Evolutionary conservation across 345 rosid species (phyloP), one percentile per base, ranked within the genome.

Genomic region (Aurinia saxatilis): DNA sequence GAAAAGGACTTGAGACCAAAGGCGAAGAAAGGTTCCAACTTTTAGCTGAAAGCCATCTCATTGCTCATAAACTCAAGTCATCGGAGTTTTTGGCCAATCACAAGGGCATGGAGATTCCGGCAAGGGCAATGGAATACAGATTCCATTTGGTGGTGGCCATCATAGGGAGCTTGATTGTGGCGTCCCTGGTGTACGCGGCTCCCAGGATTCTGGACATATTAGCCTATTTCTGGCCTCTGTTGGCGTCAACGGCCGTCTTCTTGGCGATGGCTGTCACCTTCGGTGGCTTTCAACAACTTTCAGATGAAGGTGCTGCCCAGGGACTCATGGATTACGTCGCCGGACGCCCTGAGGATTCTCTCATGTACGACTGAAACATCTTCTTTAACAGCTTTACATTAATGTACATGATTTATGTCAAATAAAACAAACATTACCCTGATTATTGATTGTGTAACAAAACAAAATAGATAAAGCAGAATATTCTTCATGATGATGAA

Each of bases 171-270:
- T 10, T 73, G 9, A 7, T 71, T 4, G 10, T 85, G 38, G 78
- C 67, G 21, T 55, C 77, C 0, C 17, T 84, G 34, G 38, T 76
- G 57, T 77, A 81, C 44, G 82, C 73, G 40, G 83, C 90, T 35
- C 95, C 98, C 0, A 71, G 84, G n/a, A 16, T 86, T 12, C 36
- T 85, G 57, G 42, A 69, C 67, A 65, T 86, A 65, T 60, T 92
- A 36, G 72, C 84, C 15, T 89, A 74, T 65, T 89, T 89, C 69
- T 82, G 89, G 95, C 98, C 96, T 69, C 93, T 92, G 65, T 68
- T 89, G 18, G 98, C 90, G 9, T 92, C 96, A 16, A 89, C 98
- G 0, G 50, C 90, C 0, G 88, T 84, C 27, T 81, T 92, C 61
- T 42, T 83, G 68, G 78, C 78, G 29, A 39, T 73, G 37, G 77